These are phyloP conservation scores for Acarospora socialis DNA, from an alignment of 2,329 filamentous ascomycete species.

Conservation along the genomic window DNA sequence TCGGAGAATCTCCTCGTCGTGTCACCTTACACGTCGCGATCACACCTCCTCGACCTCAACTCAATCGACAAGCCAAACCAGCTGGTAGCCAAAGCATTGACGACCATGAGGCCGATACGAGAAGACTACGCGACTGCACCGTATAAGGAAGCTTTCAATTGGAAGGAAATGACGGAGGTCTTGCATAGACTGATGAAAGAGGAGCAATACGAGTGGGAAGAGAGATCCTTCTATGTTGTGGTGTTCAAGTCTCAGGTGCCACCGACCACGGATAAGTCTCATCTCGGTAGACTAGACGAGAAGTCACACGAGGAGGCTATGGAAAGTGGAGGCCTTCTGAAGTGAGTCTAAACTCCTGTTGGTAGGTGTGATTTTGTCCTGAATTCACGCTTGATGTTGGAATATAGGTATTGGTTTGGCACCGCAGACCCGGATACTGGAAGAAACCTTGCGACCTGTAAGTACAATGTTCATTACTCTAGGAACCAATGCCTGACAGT, in stretches of 20 bases:
- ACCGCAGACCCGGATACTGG: constrained; percentile 51
- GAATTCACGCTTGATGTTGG: too few relatives aligned
- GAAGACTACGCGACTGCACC: constrained; percentile 62
- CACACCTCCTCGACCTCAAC: constrained; percentile 59
- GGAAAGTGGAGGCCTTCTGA: constrained; percentile 65
- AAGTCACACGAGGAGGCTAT: constrained; percentile 69
- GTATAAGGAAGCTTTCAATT: constrained; percentile 68
- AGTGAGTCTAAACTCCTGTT: constrained; percentile 32
- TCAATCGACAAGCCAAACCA: constrained; percentile 51
- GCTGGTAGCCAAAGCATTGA: constrained; percentile 58
- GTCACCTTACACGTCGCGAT: constrained; percentile 59
- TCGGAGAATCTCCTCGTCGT: constrained; percentile 38
- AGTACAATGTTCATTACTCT: constrained; percentile 20
- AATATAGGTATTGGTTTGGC: constrained; percentile 96
- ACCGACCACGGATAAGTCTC: constrained; percentile 48
- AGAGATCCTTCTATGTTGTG: constrained; percentile 64
- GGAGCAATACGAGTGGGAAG: constrained; percentile 42
- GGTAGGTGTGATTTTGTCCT: too few relatives aligned
- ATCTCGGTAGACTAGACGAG: constrained; percentile 60
- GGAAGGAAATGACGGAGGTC: constrained; percentile 41
- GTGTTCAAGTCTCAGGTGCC: constrained; percentile 66
- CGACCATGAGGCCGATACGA: constrained; percentile 45
- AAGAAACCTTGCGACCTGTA: constrained; percentile 70
- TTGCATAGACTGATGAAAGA: constrained; percentile 38
- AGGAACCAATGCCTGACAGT: constrained; percentile 35